Conservation (phyloP, 106 monocot species). For the Apostasia ramifera region DNA sequence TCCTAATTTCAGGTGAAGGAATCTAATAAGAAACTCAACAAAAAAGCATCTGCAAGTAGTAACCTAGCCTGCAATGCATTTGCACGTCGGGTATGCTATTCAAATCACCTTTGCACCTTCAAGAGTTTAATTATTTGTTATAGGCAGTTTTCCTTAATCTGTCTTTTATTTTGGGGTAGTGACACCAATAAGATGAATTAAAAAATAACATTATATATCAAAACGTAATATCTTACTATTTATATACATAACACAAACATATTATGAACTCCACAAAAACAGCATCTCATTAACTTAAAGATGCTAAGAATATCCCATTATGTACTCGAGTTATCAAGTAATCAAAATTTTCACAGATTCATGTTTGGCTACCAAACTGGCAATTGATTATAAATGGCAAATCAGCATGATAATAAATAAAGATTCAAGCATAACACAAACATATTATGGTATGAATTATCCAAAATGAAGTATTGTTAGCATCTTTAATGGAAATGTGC, state of each 20-base stretch:
- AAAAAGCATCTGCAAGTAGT: conserved; percentile 24
- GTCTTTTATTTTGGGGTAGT: neutral
- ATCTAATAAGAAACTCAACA: conserved; percentile 19
- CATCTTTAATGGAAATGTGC: neutral
- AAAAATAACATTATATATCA: no score
- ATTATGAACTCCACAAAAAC: neutral
- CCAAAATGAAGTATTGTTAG: no score
- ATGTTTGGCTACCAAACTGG: neutral
- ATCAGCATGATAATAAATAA: no score
- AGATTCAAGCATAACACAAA: no score
- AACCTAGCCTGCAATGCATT: conserved; percentile 43
- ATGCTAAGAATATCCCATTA: no score
- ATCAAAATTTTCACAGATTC: neutral
- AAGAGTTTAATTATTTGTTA: neutral
- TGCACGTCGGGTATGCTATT: conserved; percentile 42
- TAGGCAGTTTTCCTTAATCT: neutral
- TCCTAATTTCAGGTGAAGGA: neutral
- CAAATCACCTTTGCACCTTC: neutral
- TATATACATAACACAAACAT: neutral
- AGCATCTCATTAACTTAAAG: no score
- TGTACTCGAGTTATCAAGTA: no score
- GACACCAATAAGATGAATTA: no score
- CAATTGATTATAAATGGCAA: no score
- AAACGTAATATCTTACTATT: neutral
- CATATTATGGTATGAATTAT: no score